Evolutionary conservation across 164 flowering plant genomes (phyloP).

Genomic region (Litsea cubeba): DNA sequence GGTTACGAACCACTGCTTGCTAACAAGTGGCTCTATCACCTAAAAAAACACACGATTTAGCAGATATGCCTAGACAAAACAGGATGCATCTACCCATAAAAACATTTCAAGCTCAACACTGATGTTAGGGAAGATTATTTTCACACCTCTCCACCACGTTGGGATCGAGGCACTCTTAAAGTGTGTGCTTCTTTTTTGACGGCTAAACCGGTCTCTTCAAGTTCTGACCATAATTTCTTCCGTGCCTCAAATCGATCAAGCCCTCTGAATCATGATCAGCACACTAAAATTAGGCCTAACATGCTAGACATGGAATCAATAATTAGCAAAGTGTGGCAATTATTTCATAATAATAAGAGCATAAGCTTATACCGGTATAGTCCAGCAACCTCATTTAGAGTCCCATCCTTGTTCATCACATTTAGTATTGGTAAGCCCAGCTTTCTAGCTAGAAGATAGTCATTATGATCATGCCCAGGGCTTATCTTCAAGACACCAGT

Average conservation of each 20-base stretch:
- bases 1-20: conserved; percentile 96
- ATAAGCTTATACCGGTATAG: conserved; percentile 48
- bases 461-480: conserved; percentile 99
- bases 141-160: conserved; percentile 95
- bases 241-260: conserved; percentile 96
- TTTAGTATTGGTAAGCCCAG: conserved; percentile 94
- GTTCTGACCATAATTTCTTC: conserved; percentile 87
- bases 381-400: conserved; percentile 91
- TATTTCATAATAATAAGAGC: background rate
- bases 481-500: conserved; percentile 98
- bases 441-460: conserved; percentile 88
- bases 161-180: conserved; percentile 86
- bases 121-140: conserved; percentile 6
- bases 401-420: conserved; percentile 98
- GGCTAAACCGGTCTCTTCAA: conserved; percentile 85
- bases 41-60: conserved; percentile 16
- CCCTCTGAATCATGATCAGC: conserved; percentile 46
- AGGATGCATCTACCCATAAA: background rate
- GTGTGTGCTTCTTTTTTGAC: conserved; percentile 80
- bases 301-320: background rate
- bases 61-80: background rate
- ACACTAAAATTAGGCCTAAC: background rate
- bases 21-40: conserved; percentile 92
- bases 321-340: background rate
- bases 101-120: background rate